Evolutionary conservation across 2,329 filamentous ascomycete genomes (phyloP).

Genomic region (Arthrobotrys conoides): DNA sequence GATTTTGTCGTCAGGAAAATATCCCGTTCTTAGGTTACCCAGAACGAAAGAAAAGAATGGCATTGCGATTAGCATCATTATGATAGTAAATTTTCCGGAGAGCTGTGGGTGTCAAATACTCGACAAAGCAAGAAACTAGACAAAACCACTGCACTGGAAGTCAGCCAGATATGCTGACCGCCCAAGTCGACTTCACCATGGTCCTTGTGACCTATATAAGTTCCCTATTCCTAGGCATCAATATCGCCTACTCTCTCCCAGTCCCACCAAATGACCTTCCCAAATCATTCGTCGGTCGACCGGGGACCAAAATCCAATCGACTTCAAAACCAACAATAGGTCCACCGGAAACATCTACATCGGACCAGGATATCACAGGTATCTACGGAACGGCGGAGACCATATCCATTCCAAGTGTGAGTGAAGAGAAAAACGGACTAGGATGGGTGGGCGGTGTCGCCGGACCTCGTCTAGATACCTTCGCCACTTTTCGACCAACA

Average conservation of each 20-base stretch:
- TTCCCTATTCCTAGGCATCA: background rate
- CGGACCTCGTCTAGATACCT: constrained; percentile 17
- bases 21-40: no score
- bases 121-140: no score
- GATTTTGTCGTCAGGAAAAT: background rate
- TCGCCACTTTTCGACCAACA: background rate
- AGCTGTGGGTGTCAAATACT: no score
- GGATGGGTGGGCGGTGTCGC: constrained; percentile 28
- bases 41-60: no score
- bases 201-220: background rate
- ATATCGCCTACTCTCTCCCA: background rate
- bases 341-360: background rate
- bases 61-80: no score
- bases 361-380: background rate
- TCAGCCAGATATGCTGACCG: no score
- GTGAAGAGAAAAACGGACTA: constrained; percentile 25
- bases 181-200: constrained; percentile 2
- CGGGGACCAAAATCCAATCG: background rate
- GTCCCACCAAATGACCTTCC: constrained; percentile 23
- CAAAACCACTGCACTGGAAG: no score
- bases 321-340: background rate
- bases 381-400: background rate
- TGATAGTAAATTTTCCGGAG: no score
- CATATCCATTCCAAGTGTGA: constrained; percentile 22
- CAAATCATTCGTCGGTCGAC: background rate